Base-by-base conservation (phyloP, 2,329 filamentous ascomycete species). In the Nothomitra cinnamomea region DNA sequence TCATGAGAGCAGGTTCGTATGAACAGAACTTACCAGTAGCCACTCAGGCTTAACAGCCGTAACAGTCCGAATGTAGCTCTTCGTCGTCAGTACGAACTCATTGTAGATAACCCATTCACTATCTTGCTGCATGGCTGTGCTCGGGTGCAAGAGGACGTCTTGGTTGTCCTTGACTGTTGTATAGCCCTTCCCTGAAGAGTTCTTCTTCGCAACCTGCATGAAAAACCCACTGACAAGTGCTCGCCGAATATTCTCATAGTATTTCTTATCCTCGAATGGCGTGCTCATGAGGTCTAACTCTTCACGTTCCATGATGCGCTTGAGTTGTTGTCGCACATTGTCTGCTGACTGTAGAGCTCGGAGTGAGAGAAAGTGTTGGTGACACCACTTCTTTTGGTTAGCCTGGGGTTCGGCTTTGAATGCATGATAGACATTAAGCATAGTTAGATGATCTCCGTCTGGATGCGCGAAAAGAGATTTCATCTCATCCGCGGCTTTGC, bases 21-120 rank as follows among this genome's bases (percentile, higher is more conserved):
- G 2, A 25, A 38, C 7, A 38, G 15, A 53, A 70, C 83, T 70
- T 75, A 89, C 86, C 68, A 96, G 66, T 57, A 98, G 72, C 92
- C 92, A 98, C 68, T 98, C 92, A 0, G 90, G 86, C 65, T 86
- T 85, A 54, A 98, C 83, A 28, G 85, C 82, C 12, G 89, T 96
- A 49, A 95, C 87, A 0, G 87, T 95, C 55, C 94, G 80, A 61
- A 98, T 90, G 67, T 95, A 98, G 71, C 96, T 94, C 77, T 98
- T 95, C 53, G 85, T 92, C 0, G 92, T 98, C 54, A 98, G 78
- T 12, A 98, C 92, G 64, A 96, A 98, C 65, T 98, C 94, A 63
- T 96, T 95, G 70, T 98, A 98, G 24, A 98, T 72, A 24, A 98
- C 87, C 92, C 92, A 98, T 60, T 98, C 92, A 60, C 83, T 87